A percentile compares a stretch with the other conserved stretches of the same genome.
These are phyloP conservation scores for Hawksworthiomyces lignivorus DNA, from an alignment of 2,329 filamentous ascomycete genomes.

Conservation along the genomic window DNA sequence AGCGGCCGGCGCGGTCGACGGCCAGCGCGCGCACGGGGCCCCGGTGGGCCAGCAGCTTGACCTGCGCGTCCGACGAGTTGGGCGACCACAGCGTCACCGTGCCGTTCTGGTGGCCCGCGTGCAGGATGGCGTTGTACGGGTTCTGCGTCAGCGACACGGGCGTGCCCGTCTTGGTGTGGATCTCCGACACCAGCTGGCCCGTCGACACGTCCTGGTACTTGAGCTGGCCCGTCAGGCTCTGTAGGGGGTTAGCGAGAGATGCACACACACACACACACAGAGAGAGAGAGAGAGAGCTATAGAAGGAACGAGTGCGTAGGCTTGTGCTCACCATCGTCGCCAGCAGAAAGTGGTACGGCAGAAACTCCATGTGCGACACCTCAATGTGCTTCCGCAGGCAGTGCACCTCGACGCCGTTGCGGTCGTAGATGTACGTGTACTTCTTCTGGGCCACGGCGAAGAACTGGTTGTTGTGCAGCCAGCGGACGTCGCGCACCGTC, in stretches of 20 bases:
- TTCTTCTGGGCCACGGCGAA: conserved; percentile 97
- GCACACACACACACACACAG: too few relatives aligned
- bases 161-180: conserved; percentile 75
- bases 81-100: conserved; percentile 94
- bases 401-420: conserved; percentile 84
- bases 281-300: too few relatives aligned
- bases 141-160: conserved; percentile 83
- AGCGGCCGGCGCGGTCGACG: conserved; percentile 81
- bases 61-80: conserved; percentile 75
- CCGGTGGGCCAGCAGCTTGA: conserved; percentile 83
- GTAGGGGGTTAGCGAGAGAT: conserved; percentile 17
- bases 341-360: conserved; percentile 92
- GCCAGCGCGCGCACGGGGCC: conserved; percentile 82
- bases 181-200: conserved; percentile 77
- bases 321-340: conserved; percentile 75
- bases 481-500: conserved; percentile 81
- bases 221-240: conserved; percentile 73
- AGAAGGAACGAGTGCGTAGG: too few relatives aligned
- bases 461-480: conserved; percentile 89
- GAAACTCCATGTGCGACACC: conserved; percentile 86
- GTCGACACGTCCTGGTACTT: conserved; percentile 96
- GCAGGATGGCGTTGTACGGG: conserved; percentile 82
- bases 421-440: conserved; percentile 93
- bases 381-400: conserved; percentile 85
- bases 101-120: conserved; percentile 91